Base-by-base conservation (phyloP, 2,329 filamentous ascomycete species). In the Onygena corvina region DNA sequence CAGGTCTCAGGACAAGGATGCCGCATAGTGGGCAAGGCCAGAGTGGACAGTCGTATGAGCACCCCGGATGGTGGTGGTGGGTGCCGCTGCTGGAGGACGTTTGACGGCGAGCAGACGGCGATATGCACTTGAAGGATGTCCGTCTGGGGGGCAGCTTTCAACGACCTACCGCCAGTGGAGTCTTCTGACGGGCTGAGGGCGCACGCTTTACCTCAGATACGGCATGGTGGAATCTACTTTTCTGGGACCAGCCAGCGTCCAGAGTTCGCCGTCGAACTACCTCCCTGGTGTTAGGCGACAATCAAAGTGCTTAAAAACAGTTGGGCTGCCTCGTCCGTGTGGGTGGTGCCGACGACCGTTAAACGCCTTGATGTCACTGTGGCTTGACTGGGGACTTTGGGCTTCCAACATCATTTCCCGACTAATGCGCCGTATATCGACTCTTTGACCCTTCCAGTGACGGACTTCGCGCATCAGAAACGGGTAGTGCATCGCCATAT, bases 1-100 rank as follows among this genome's bases (percentile, higher is more conserved):
- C 33, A 38, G 46, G 40, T 30, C 30, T 25, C 16, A 42, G 45
- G 46, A 47, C 46, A 46, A 46, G 34, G 49, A 47, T 48, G 18
- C 21, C 6, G 33, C 2, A 18, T 20, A 27, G 25, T 46, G 30
- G 30, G 42, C 25, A 46, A 27, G 42, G 14, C 23, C 21, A 42
- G 23, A 27, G 38, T n/a, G 38, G n/a, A 14, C 12, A 33, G 30
- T 9, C 11, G 8, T 40, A 21, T 40, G 36, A 20, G 36, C 11
- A 23, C n/a, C n/a, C n/a, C 25, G 34, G 14, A 11, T 16, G 34
- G 34, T 14, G 14, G 14, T 18, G 11, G 34, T 38, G 6, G 34
- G n/a, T 40, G 36, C n/a, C n/a, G 16, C 12, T 21, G 20, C 4
- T 42, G 38, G 20, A 42, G 38, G 36, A 23, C 36, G 7, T 20